Evolutionary conservation across 352 stramenopile species (phyloP).

Genomic region (Phytopythium boreale): DNA sequence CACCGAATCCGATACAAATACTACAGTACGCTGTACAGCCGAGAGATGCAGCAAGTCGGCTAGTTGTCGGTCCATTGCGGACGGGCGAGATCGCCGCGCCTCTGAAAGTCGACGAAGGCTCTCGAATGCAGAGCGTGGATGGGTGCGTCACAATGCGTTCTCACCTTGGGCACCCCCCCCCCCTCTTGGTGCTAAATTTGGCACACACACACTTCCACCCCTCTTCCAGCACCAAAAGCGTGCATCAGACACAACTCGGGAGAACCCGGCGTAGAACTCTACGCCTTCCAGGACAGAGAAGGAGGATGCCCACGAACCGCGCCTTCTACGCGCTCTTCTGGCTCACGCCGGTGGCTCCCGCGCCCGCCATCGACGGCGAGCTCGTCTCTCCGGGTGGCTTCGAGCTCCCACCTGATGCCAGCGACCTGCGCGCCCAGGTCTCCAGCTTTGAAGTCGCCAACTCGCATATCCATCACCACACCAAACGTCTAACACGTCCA

Average conservation of each 20-base stretch:
- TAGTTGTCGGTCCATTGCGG: no score
- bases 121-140: no score
- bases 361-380: conserved; percentile 18
- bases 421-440: conserved; percentile 1
- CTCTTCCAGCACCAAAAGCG: no score
- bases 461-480: neutral
- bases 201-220: no score
- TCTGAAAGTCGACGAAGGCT: no score
- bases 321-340: conserved; percentile 39
- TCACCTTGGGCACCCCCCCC: no score
- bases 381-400: conserved; percentile 5
- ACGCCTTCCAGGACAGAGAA: neutral
- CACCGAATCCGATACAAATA: no score
- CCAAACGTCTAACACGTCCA: neutral
- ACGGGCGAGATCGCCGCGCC: no score
- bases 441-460: neutral
- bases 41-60: no score
- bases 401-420: neutral
- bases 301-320: conserved; percentile 9
- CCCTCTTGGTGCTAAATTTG: no score
- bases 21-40: no score
- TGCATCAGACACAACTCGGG: neutral
- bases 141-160: no score
- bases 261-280: neutral
- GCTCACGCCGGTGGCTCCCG: conserved; percentile 23